Conservation (phyloP, 2,329 filamentous ascomycete species). For the Colletotrichum godetiae region DNA sequence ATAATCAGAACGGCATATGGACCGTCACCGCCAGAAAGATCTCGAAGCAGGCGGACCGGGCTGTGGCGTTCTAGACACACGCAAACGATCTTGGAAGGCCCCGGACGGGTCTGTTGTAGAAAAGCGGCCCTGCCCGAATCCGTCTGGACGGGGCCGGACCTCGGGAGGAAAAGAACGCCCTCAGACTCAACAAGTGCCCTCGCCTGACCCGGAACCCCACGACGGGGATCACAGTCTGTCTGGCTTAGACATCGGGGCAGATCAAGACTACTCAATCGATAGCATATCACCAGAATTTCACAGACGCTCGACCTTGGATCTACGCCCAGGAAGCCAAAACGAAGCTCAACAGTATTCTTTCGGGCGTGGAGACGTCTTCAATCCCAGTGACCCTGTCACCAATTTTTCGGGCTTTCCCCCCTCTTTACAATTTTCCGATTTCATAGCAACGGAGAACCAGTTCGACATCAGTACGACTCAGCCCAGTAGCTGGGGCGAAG, state of each 20-base stretch:
- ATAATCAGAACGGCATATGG: conserved; percentile 66
- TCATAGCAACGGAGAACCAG: not conserved
- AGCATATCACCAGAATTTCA: conserved; percentile 9
- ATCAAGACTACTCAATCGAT: not conserved
- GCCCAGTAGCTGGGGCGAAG: conserved; percentile 5
- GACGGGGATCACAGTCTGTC: conserved; percentile 14
- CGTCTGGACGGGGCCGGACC: conserved; percentile 12
- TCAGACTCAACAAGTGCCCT: conserved; percentile 26
- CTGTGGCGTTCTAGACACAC: conserved; percentile 61
- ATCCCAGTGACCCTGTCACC: not conserved
- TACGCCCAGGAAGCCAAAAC: not conserved
- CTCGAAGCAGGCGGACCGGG: conserved; percentile 65
- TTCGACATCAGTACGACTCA: conserved; percentile 5
- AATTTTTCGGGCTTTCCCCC: conserved; percentile 21
- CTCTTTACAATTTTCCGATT: not conserved
- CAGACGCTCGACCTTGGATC: not conserved
- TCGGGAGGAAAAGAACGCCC: conserved; percentile 7
- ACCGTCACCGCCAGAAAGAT: conserved; percentile 63
- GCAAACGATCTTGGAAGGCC: conserved; percentile 67
- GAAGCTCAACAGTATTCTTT: not conserved
- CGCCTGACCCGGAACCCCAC: conserved; percentile 18
- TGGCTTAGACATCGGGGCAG: not conserved
- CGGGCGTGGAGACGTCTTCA: not conserved
- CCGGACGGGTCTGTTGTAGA: conserved; percentile 63
- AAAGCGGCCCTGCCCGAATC: conserved; percentile 45